These are phyloP conservation scores for Rhizopogon vinicolor DNA, from an alignment of 768 basidiomycete genomes.

Conservation along the genomic window DNA sequence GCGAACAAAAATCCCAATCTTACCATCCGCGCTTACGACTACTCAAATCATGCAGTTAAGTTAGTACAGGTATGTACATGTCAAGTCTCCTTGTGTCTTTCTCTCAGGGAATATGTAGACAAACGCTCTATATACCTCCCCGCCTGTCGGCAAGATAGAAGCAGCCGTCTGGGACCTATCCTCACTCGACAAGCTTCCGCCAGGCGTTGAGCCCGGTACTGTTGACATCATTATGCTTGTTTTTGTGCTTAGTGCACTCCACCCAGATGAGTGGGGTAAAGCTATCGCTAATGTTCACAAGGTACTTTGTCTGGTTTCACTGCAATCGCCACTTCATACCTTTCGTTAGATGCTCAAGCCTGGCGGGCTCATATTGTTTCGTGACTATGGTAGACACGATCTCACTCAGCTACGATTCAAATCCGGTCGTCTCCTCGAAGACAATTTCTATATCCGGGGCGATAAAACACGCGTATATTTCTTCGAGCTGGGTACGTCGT, in stretches of 20 bases:
- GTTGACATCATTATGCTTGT: slow-evolving; percentile 90
- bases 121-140: slow-evolving; percentile 63
- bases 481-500: slow-evolving; percentile 71
- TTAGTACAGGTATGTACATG: slow-evolving; percentile 69
- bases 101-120: slow-evolving; percentile 36
- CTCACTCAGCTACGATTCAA: slow-evolving; percentile 95
- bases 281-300: slow-evolving; percentile 79
- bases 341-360: slow-evolving; percentile 83
- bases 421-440: slow-evolving; percentile 77
- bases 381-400: slow-evolving; percentile 95
- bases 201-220: slow-evolving; percentile 55
- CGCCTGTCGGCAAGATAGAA: slow-evolving; percentile 65
- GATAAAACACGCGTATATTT: slow-evolving; percentile 98
- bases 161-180: slow-evolving; percentile 93
- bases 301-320: slow-evolving; percentile 33
- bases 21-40: slow-evolving; percentile 80
- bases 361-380: slow-evolving; percentile 75
- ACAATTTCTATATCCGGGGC: slow-evolving; percentile 94
- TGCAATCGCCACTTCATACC: neutral
- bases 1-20: slow-evolving; percentile 79
- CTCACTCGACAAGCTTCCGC: slow-evolving; percentile 54
- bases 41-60: slow-evolving; percentile 83
- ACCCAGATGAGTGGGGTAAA: slow-evolving; percentile 86
- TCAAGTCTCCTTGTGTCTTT: neutral
- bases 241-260: slow-evolving; percentile 90